Evolutionary conservation across 805 yeast species (phyloP), one percentile per base, ranked within the genome.

Genomic region (Barnettozyma botsteinii): DNA sequence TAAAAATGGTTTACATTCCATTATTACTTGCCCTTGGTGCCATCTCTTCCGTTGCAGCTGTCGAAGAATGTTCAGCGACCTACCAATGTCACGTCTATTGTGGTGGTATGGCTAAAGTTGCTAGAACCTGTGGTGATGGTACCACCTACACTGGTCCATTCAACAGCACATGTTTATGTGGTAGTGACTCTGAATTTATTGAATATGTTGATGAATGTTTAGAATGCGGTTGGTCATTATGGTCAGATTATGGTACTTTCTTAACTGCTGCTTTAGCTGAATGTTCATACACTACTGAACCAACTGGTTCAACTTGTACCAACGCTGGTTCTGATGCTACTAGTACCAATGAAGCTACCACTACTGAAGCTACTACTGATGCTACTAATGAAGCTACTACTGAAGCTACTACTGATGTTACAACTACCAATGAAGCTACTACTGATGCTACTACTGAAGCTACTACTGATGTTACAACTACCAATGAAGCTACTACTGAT

Each of bases 161-260:
- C 29, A 37, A 51, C 37, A 28, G 42, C 21, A 27, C 28, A 8
- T 55, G 59, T 41, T 41, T 48, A 31, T 55, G 59, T 48, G 47
- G 37, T 26, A 21, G 29, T 14, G 49, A 32, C 15, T 33, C 50
- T 8, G 24, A 35, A 25, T 55, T 51, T 42, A 47, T 33, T 20
- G 19, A 19, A 5, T 38, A 41, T 25, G 48, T 50, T 19, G 50
- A 48, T 14, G 51, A 38, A 6, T 62, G 66, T 51, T 46, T 60
- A 30, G 60, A 55, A 25, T 62, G 66, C 51, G 66, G 66, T 36
- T 61, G 65, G 66, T 55, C 63, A 46, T 41, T 62, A 34, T 61
- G 60, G 60, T 34, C 49, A 13, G 55, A 59, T 41, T 61, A 61
- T 44, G 55, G 53, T 21, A n/a, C 40, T 0, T 59, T 42, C 47